Conservation (phyloP, 768 basidiomycete species). For the Trametes villosa region DNA sequence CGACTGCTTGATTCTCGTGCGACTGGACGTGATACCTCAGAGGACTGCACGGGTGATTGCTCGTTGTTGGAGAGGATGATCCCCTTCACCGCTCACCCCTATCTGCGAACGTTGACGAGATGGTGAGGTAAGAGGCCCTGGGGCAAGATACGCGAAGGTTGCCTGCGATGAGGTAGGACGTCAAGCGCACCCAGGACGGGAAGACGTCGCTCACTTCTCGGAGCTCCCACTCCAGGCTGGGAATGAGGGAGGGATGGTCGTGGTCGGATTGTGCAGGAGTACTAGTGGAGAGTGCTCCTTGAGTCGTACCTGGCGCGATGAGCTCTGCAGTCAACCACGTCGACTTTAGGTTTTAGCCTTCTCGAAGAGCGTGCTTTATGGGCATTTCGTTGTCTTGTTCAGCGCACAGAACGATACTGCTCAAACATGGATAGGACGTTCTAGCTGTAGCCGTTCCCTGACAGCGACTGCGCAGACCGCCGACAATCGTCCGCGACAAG, state of each 20-base stretch:
- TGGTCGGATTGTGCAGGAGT: background rate
- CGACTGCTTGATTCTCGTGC: background rate
- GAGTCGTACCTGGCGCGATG: background rate
- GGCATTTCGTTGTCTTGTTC: too few species aligned
- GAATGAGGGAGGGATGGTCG: background rate
- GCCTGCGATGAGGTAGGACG: background rate
- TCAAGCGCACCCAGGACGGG: constrained; percentile 8
- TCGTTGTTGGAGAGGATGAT: too few species aligned
- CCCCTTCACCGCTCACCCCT: too few species aligned
- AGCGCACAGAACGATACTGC: background rate
- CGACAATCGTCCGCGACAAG: constrained; percentile 15
- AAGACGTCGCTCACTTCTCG: constrained; percentile 24
- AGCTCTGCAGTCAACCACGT: background rate
- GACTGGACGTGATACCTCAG: background rate
- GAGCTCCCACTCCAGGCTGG: constrained; percentile 23
- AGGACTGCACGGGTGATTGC: background rate
- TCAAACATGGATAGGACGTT: background rate
- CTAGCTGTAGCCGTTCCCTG: background rate
- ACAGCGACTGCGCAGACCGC: background rate
- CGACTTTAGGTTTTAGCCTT: background rate
- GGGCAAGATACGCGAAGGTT: too few species aligned
- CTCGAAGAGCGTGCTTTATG: background rate
- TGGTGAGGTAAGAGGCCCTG: too few species aligned
- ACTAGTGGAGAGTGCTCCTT: background rate
- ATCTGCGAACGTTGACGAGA: too few species aligned